Percentiles rank a stretch among this genome's conserved stretches.
These are phyloP conservation scores for Aspergillus biplanus DNA, from an alignment of 495 filamentous ascomycete species.

Conservation along the genomic window DNA sequence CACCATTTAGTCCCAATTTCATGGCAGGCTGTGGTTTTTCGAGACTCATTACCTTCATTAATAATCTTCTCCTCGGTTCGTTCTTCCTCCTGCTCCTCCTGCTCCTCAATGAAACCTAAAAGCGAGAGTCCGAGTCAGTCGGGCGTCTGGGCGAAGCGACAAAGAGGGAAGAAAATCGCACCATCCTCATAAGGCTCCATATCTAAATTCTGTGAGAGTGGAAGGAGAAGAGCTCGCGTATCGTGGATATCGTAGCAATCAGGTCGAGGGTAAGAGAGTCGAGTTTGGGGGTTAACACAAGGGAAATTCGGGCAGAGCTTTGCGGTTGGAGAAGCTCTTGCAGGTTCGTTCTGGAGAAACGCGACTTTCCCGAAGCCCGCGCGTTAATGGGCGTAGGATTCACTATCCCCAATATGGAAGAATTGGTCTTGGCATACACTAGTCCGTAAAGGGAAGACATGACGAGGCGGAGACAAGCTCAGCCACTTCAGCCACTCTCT, in stretches of 20 bases:
- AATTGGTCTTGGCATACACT: constrained; percentile 31
- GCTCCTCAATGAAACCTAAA: constrained; percentile 45
- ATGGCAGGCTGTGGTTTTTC: neutral
- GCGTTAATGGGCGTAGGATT: constrained; percentile 43
- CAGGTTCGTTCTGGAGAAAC: constrained; percentile 22
- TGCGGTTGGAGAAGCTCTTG: constrained; percentile 20
- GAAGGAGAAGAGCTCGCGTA: neutral
- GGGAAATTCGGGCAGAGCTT: constrained; percentile 21
- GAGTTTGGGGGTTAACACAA: constrained; percentile 11
- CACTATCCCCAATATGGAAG: constrained; percentile 31
- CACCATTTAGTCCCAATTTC: constrained; percentile 17
- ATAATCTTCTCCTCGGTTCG: constrained; percentile 81
- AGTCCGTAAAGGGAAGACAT: constrained; percentile 4
- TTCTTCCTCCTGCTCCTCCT: constrained; percentile 69
- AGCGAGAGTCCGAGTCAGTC: constrained; percentile 22
- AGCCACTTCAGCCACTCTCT: neutral
- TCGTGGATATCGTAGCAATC: neutral
- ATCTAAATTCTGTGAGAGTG: constrained; percentile 10
- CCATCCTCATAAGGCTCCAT: constrained; percentile 51
- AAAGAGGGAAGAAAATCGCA: constrained; percentile 16
- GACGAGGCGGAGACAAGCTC: constrained; percentile 4
- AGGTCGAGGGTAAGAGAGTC: neutral
- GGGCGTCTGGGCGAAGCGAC: constrained; percentile 10
- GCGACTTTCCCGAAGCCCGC: constrained; percentile 32
- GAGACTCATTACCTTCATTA: constrained; percentile 73